Percentiles rank a stretch among this genome's conserved stretches.
Conservation (phyloP, 768 basidiomycete species). For the Imleria badia region DNA sequence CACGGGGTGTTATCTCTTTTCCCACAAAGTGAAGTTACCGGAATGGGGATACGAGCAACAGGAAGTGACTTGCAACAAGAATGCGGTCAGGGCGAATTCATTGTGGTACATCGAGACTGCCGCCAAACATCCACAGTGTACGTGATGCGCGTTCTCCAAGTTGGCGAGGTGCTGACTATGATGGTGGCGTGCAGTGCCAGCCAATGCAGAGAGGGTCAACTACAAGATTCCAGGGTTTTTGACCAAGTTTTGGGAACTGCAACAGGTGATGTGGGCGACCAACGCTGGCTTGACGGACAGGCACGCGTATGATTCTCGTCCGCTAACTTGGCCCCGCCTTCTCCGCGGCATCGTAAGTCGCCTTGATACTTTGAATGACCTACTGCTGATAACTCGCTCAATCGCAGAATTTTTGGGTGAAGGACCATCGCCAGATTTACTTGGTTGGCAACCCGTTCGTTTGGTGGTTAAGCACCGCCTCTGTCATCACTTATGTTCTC, state of each 20-base stretch:
- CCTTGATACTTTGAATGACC: not conserved
- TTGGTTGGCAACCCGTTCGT: conserved; percentile 92
- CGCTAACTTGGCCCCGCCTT: conserved; percentile 86
- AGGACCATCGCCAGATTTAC: conserved; percentile 94
- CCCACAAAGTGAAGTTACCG: conserved; percentile 96
- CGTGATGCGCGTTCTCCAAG: conserved; percentile 30
- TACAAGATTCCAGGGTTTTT: conserved; percentile 90
- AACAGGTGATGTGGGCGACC: conserved; percentile 95
- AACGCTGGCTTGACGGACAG: conserved; percentile 95
- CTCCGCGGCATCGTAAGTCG: conserved; percentile 86
- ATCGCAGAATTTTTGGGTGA: conserved; percentile 94
- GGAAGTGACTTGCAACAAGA: conserved; percentile 99
- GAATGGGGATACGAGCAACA: conserved; percentile 99
- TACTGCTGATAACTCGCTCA: conserved; percentile 1
- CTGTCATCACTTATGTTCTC: conserved; percentile 64
- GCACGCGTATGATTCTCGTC: conserved; percentile 95
- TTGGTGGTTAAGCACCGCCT: conserved; percentile 83
- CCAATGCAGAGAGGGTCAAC: conserved; percentile 78
- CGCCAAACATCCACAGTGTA: conserved; percentile 61
- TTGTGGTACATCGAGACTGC: conserved; percentile 94
- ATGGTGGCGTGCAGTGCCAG: conserved; percentile 51
- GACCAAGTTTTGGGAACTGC: conserved; percentile 86
- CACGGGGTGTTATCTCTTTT: conserved; percentile 95
- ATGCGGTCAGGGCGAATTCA: conserved; percentile 85
- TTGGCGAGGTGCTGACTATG: not conserved